Percentiles rank a stretch among this genome's conserved stretches.
Evolutionary conservation across 2,329 filamentous ascomycete species (phyloP).

Genomic region (Epichloe hybrida): DNA sequence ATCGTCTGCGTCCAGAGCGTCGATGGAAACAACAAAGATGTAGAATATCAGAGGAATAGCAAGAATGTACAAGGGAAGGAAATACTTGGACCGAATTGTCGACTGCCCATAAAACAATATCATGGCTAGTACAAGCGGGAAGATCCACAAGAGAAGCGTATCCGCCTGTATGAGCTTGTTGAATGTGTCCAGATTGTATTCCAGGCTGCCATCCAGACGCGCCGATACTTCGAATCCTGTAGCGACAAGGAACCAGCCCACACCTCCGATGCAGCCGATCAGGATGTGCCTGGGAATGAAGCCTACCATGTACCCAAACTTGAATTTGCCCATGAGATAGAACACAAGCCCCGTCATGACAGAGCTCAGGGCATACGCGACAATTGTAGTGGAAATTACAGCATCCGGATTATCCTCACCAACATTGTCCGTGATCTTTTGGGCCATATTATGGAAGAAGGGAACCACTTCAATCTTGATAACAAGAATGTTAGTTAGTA

Average conservation of each 20-base stretch:
- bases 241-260: constrained; percentile 85
- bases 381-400: constrained; percentile 87
- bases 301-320: constrained; percentile 81
- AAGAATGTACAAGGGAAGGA: constrained; percentile 79
- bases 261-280: constrained; percentile 92
- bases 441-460: constrained; percentile 98
- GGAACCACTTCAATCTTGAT: constrained; percentile 87
- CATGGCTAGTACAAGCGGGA: constrained; percentile 65
- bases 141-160: constrained; percentile 69
- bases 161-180: constrained; percentile 58
- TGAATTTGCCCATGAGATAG: constrained; percentile 76
- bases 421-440: constrained; percentile 66
- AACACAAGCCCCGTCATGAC: constrained; percentile 86
- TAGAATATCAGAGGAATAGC: constrained; percentile 66
- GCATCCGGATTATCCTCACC: constrained; percentile 71
- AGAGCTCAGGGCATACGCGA: constrained; percentile 80
- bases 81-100: constrained; percentile 66
- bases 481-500: background rate
- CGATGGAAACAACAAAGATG: constrained; percentile 56
- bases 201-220: constrained; percentile 69
- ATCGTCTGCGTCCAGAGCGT: constrained; percentile 50
- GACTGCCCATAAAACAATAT: constrained; percentile 64
- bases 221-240: constrained; percentile 92
- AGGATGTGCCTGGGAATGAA: constrained; percentile 96
- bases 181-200: constrained; percentile 67